phyloP scores from a whole-genome alignment of 768 basidiomycete genomes.

The Psilocybe sp. region DNA sequence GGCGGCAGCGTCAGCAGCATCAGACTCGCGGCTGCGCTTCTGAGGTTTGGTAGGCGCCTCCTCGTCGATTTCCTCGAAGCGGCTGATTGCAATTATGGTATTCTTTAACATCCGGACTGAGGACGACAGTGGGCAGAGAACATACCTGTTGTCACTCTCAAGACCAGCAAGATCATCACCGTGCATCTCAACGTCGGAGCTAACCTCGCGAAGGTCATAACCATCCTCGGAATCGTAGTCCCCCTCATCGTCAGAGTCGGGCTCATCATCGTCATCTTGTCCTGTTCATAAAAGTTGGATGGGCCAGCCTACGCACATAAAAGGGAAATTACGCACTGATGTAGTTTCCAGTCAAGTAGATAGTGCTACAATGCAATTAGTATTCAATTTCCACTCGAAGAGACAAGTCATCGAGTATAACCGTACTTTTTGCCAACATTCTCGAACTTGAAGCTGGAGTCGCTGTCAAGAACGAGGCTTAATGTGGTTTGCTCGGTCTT shows the following conservation, averaged over 20 bases:
- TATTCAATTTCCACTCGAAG: slow-evolving; percentile 3
- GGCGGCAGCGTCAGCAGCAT: slow-evolving; percentile 34
- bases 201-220: slow-evolving; percentile 70
- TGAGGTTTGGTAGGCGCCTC: slow-evolving; percentile 43
- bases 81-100: slow-evolving; percentile 33
- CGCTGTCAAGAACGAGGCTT: slow-evolving; percentile 68
- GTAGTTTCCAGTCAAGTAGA: slow-evolving; percentile 85
- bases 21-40: slow-evolving; percentile 73
- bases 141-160: slow-evolving; percentile 54
- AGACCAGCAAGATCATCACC: slow-evolving; percentile 57
- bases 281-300: slow-evolving; percentile 35
- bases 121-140: slow-evolving; percentile 4
- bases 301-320: neutral
- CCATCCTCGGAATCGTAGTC: slow-evolving; percentile 58
- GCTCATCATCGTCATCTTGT: slow-evolving; percentile 50
- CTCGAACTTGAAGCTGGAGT: slow-evolving; percentile 65
- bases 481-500: slow-evolving; percentile 77
- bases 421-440: slow-evolving; percentile 79
- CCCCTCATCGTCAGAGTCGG: slow-evolving; percentile 38
- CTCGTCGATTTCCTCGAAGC: slow-evolving; percentile 70
- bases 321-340: slow-evolving; percentile 48
- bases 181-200: slow-evolving; percentile 81
- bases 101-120: neutral
- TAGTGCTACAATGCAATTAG: slow-evolving; percentile 39
- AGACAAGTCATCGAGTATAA: slow-evolving; percentile 1